Evolutionary conservation across 208 protist species (phyloP).

Genomic region (Leishmania gerbilli): DNA sequence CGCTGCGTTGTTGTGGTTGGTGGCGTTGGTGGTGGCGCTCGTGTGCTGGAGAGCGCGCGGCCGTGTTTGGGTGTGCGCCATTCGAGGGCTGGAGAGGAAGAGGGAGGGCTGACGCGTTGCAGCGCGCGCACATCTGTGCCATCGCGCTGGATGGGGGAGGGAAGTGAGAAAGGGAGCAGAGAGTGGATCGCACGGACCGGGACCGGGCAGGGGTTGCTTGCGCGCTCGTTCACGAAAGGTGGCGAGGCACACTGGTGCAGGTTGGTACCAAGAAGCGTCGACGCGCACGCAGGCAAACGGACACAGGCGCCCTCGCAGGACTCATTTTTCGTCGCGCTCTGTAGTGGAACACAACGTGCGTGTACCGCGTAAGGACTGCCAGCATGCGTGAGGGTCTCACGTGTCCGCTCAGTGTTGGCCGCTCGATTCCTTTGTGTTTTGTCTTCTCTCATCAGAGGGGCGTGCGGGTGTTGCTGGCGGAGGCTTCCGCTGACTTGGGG

Average conservation of each 20-base stretch:
- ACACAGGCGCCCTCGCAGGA: not conserved
- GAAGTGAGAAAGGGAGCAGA: not conserved
- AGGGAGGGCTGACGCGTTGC: not conserved
- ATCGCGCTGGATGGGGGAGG: not conserved
- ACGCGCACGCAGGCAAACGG: not conserved
- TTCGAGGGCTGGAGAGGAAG: not conserved
- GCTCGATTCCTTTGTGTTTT: not conserved
- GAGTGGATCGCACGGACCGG: not conserved
- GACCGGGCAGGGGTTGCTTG: not conserved
- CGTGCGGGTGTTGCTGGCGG: not conserved
- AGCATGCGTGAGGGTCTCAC: not conserved
- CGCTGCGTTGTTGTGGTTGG: not conserved
- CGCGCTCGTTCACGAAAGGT: not conserved
- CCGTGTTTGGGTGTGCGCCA: not conserved
- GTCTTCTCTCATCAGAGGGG: not conserved
- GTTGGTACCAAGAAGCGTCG: not conserved
- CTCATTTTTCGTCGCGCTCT: not conserved
- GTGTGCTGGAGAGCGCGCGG: not conserved
- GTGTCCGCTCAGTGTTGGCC: not conserved
- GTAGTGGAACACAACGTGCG: not conserved
- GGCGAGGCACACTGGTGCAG: not conserved
- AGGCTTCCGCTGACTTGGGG: not conserved
- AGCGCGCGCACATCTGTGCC: not conserved
- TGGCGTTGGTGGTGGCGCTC: not conserved
- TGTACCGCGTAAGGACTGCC: not conserved